These are phyloP conservation scores for Neofusicoccum kwambonambiense DNA, from an alignment of 2,329 filamentous ascomycete genomes.

Conservation along the genomic window DNA sequence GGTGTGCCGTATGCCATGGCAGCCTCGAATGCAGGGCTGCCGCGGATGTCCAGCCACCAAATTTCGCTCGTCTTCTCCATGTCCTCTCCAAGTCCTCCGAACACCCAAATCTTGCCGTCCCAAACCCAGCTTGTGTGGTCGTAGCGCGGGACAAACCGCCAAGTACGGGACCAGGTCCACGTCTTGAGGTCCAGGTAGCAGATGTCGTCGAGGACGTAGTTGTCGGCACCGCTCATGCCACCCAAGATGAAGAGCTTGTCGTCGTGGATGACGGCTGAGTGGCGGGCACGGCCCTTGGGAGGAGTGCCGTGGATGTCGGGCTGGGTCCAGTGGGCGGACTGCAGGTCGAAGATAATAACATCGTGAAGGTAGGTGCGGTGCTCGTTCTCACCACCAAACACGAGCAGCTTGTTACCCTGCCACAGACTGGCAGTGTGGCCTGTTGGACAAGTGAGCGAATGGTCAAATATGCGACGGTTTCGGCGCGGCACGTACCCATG, in stretches of 20 bases:
- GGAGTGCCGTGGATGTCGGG: slow-evolving; percentile 81
- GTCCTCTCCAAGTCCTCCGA: slow-evolving; percentile 89
- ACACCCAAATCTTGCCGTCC: slow-evolving; percentile 91
- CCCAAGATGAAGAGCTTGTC: slow-evolving; percentile 96
- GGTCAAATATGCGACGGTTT: slow-evolving; percentile 3
- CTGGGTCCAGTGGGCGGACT: slow-evolving; percentile 92
- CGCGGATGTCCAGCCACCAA: slow-evolving; percentile 96
- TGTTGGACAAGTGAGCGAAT: slow-evolving; percentile 36
- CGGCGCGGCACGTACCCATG: slow-evolving; percentile 67
- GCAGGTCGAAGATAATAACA: slow-evolving; percentile 91
- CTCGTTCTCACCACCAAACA: slow-evolving; percentile 98
- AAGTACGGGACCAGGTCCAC: slow-evolving; percentile 94
- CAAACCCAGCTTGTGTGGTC: slow-evolving; percentile 95
- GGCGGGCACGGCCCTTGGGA: slow-evolving; percentile 85
- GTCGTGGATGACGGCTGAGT: slow-evolving; percentile 91
- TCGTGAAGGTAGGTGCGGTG: slow-evolving; percentile 94
- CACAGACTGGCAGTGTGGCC: slow-evolving; percentile 94
- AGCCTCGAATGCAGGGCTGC: slow-evolving; percentile 79
- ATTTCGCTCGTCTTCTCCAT: slow-evolving; percentile 97
- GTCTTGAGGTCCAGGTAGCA: slow-evolving; percentile 97
- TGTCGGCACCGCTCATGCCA: slow-evolving; percentile 91
- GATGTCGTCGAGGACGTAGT: slow-evolving; percentile 89
- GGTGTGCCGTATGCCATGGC: slow-evolving; percentile 56
- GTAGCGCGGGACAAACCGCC: slow-evolving; percentile 92
- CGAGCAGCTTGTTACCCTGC: slow-evolving; percentile 89